Conservation (phyloP, 495 filamentous ascomycete genomes). For the Pyronema omphalodes region DNA sequence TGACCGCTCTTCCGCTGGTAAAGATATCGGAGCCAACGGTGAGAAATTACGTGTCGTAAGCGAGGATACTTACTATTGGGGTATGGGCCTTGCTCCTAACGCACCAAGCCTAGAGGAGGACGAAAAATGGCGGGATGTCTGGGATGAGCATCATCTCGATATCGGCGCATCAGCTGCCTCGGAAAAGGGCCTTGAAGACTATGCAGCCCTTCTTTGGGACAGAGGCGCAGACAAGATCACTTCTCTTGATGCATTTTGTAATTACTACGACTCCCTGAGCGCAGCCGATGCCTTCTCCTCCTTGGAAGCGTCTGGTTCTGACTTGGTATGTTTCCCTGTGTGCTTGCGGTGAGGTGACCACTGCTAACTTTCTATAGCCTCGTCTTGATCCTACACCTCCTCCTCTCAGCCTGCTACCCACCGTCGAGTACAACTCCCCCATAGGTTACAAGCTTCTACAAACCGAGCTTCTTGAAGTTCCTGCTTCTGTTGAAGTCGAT, state of each 20-base stretch:
- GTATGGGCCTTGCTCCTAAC: constrained; percentile 56
- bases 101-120: constrained; percentile 27
- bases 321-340: constrained; percentile 22
- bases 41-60: constrained; percentile 63
- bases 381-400: constrained; percentile 25
- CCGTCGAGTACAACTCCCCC: background rate
- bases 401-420: constrained; percentile 40
- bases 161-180: constrained; percentile 25
- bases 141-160: constrained; percentile 41
- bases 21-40: constrained; percentile 46
- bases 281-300: constrained; percentile 32
- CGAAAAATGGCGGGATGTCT: constrained; percentile 35
- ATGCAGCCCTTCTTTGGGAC: constrained; percentile 2
- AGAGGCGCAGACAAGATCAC: constrained; percentile 3
- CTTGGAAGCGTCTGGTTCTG: constrained; percentile 27
- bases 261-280: constrained; percentile 31
- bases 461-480: constrained; percentile 10
- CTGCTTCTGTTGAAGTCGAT: constrained; percentile 13
- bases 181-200: constrained; percentile 8
- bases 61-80: constrained; percentile 52
- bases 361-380: background rate
- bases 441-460: constrained; percentile 21
- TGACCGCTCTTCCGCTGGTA: constrained; percentile 49
- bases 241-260: constrained; percentile 15
- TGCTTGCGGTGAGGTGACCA: background rate